Percentiles rank a stretch among this genome's conserved stretches.
These are phyloP conservation scores for Pharus latifolius DNA, from an alignment of 176 grass and related monocot species.

Conservation along the genomic window DNA sequence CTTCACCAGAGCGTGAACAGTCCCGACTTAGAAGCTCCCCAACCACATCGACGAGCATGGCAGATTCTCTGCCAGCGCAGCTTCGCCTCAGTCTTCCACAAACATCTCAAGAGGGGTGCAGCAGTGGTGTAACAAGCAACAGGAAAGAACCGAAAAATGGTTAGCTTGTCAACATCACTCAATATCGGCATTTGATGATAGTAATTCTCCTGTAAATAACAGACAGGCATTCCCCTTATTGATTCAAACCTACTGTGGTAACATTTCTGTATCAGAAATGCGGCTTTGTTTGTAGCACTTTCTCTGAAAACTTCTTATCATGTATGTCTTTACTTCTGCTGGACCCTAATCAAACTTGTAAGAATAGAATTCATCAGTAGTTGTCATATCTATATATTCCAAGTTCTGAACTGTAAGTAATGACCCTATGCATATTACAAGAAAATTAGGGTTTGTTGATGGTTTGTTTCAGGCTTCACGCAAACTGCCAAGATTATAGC, in stretches of 20 bases:
- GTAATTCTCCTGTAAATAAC: slow-evolving; percentile 22
- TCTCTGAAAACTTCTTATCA: background rate
- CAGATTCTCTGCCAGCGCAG: slow-evolving; percentile 39
- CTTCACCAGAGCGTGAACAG: background rate
- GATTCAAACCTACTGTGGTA: background rate
- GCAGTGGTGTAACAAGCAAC: background rate
- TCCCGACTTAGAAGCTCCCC: slow-evolving; percentile 2
- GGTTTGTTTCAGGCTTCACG: too few species aligned
- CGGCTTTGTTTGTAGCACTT: background rate
- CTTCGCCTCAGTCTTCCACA: slow-evolving; percentile 32
- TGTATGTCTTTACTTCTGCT: slow-evolving; percentile 10
- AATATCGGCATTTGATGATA: background rate
- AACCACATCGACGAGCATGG: slow-evolving; percentile 13
- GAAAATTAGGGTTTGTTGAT: too few species aligned
- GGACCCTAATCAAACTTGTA: background rate
- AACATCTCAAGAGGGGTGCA: slow-evolving; percentile 27
- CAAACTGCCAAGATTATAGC: too few species aligned
- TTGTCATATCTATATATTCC: background rate
- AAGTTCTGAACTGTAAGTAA: background rate
- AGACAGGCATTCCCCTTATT: background rate
- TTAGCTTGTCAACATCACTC: background rate
- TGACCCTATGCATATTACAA: too few species aligned
- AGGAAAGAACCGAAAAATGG: background rate
- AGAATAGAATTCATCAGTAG: background rate
- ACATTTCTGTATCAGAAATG: background rate